Evolutionary conservation across 1,284 basidiomycete genomes (phyloP).

Genomic region (Trametes versicolor): DNA sequence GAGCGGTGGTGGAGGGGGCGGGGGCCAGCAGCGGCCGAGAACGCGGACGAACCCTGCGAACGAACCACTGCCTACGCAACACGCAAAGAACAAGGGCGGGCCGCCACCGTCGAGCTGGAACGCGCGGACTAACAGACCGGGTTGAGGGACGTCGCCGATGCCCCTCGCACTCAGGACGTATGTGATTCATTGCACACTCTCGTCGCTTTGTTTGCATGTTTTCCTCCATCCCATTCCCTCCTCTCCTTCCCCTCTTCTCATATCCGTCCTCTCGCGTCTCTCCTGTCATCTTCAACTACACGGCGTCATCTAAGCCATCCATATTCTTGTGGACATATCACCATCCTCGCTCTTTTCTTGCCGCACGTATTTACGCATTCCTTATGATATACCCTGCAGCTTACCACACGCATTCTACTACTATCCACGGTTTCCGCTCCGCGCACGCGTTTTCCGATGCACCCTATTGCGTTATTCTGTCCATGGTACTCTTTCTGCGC

Average conservation of each 20-base stretch:
- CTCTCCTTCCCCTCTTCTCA: not conserved
- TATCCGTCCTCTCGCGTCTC: not conserved
- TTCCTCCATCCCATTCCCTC: not conserved
- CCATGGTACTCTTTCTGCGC: not conserved
- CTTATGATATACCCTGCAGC: constrained; percentile 20
- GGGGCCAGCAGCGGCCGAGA: constrained; percentile 50
- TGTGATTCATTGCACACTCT: not conserved
- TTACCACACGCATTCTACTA: constrained; percentile 10
- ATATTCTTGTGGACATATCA: not conserved
- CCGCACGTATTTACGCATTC: constrained; percentile 20
- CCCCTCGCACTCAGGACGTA: not conserved
- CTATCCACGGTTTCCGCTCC: not conserved
- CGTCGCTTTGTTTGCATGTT: not conserved
- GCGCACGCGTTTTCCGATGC: not conserved
- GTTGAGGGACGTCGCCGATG: constrained; percentile 21
- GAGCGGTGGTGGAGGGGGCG: constrained; percentile 1
- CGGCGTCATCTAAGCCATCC: no score
- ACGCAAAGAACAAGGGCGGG: constrained; percentile 44
- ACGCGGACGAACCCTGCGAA: constrained; percentile 67
- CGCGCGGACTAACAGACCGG: constrained; percentile 30
- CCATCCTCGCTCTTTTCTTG: not conserved
- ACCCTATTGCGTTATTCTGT: not conserved
- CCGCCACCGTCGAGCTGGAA: constrained; percentile 74
- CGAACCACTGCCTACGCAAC: constrained; percentile 28
- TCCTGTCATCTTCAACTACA: not conserved